Evolutionary conservation across 768 basidiomycete genomes (phyloP).

Genomic region (Coprinopsis cinerea): DNA sequence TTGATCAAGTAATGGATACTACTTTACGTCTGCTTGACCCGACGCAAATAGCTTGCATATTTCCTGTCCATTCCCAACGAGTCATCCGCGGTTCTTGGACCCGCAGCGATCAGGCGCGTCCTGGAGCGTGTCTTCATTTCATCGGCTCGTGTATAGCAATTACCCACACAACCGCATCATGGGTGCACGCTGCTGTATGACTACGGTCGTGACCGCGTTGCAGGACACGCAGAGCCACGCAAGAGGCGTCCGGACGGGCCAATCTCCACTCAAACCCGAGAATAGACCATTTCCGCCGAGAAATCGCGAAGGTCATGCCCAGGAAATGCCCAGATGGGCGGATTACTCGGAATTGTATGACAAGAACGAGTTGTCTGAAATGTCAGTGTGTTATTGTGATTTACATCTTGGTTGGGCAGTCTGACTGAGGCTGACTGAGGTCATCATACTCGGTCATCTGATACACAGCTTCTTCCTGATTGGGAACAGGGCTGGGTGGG

Average conservation of each 20-base stretch:
- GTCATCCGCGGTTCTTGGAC: too few species aligned
- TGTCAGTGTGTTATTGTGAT: conserved; percentile 13
- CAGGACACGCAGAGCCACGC: too few species aligned
- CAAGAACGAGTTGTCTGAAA: conserved; percentile 1
- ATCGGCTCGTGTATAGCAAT: too few species aligned
- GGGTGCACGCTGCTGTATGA: background rate
- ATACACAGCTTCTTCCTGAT: conserved; percentile 13
- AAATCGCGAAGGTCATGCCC: background rate
- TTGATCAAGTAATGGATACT: background rate
- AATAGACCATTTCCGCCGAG: background rate
- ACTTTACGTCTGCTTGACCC: background rate
- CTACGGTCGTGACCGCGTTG: background rate
- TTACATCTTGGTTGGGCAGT: conserved; percentile 14
- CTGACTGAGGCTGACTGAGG: conserved; percentile 20
- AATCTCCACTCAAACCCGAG: background rate
- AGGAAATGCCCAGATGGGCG: background rate
- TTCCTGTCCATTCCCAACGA: too few species aligned
- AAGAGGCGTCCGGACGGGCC: too few species aligned
- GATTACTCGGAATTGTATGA: conserved; percentile 5
- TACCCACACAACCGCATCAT: too few species aligned
- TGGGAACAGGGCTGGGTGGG: background rate
- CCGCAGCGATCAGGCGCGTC: too few species aligned
- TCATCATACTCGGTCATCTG: conserved; percentile 30
- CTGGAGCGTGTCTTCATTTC: too few species aligned
- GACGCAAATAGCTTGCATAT: too few species aligned